Evolutionary conservation across 345 rosid species (phyloP).

Genomic region (Mallotus nudiflorus): DNA sequence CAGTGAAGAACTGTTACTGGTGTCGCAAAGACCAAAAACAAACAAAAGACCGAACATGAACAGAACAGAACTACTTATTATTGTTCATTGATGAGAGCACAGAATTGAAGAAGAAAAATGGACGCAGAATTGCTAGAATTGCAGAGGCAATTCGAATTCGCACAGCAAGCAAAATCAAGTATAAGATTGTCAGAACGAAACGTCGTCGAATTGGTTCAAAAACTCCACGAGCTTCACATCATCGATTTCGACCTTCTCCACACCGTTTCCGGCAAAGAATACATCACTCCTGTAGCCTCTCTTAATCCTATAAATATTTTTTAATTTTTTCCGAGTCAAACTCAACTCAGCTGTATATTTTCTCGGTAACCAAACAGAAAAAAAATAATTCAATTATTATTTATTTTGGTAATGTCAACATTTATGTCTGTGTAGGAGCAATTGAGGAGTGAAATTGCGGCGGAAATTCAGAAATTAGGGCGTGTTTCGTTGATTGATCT

Average conservation of each 20-base stretch:
- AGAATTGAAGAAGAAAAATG: constrained; percentile 37
- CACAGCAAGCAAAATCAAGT: constrained; percentile 91
- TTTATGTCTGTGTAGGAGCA: constrained; percentile 56
- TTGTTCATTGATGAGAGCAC: neutral
- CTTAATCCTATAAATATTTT: too few relatives aligned
- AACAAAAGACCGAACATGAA: neutral
- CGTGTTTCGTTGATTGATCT: constrained; percentile 91
- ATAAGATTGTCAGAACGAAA: constrained; percentile 85
- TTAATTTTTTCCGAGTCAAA: neutral
- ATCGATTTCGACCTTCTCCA: constrained; percentile 97
- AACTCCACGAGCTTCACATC: constrained; percentile 89
- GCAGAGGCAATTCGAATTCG: constrained; percentile 90
- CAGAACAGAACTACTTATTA: neutral
- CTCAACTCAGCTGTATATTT: neutral
- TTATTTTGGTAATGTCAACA: too few relatives aligned
- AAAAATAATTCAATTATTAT: too few relatives aligned
- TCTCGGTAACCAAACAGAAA: neutral
- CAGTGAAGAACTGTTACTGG: too few relatives aligned
- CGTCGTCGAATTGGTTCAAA: constrained; percentile 94
- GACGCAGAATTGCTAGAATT: constrained; percentile 86
- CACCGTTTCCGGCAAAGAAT: constrained; percentile 94
- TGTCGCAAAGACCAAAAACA: neutral
- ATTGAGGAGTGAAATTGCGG: constrained; percentile 67
- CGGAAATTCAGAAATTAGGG: constrained; percentile 61
- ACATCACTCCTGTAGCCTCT: constrained; percentile 70